Conservation (phyloP, 768 basidiomycete species). For the Rhodotorula taiwanensis region DNA sequence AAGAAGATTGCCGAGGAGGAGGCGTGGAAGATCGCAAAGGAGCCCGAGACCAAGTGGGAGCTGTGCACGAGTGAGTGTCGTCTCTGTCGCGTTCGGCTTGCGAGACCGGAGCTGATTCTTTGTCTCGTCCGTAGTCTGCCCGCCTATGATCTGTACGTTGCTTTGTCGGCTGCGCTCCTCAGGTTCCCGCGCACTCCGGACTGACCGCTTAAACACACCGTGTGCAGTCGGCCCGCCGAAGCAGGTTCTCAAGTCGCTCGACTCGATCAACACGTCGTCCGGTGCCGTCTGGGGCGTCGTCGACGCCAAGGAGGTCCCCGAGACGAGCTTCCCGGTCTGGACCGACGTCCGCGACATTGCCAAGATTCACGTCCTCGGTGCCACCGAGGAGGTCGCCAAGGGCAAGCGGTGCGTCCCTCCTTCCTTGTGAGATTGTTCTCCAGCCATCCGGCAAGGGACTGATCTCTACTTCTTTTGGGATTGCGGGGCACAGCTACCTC, state of each 20-base stretch:
- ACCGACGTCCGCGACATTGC: constrained; percentile 27
- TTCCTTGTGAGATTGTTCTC: no score
- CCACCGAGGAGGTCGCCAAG: constrained; percentile 18
- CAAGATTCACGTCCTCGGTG: constrained; percentile 28
- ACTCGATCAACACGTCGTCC: constrained; percentile 20
- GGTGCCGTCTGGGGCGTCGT: constrained; percentile 26
- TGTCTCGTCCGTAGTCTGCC: no score
- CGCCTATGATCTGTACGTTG: constrained; percentile 11
- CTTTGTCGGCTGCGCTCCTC: background rate
- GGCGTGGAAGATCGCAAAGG: constrained; percentile 52
- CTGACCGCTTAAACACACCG: background rate
- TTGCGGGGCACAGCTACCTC: background rate
- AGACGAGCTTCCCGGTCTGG: constrained; percentile 9
- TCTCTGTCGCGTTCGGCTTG: background rate
- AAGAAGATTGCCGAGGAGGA: constrained; percentile 62
- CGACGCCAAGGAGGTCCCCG: constrained; percentile 13
- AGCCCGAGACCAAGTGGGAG: constrained; percentile 46
- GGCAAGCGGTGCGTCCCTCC: constrained; percentile 19
- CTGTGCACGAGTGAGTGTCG: background rate
- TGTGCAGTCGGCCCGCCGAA: constrained; percentile 11
- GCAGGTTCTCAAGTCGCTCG: constrained; percentile 18
- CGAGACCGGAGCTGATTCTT: no score
- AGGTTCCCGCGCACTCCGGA: no score
- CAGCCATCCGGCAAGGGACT: no score
- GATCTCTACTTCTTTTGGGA: no score